Evolutionary conservation across 2,329 filamentous ascomycete species (phyloP), one percentile per base, ranked within the genome.

Genomic region (Tricladium varicosporioides): DNA sequence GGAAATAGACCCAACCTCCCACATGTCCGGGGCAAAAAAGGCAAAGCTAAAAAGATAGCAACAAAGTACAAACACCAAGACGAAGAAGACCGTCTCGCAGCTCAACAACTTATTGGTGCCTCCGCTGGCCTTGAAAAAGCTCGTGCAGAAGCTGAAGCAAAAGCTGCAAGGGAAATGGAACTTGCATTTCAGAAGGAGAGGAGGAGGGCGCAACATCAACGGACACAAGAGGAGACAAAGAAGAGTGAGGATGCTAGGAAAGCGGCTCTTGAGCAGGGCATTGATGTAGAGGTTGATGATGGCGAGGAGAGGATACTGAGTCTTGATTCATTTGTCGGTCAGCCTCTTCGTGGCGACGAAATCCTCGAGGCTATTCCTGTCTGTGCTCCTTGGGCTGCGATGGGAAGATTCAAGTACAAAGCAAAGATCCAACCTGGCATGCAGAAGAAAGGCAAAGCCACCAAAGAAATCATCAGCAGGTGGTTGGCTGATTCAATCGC

Each of bases 31-130:
- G 91, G 92, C 31, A 91, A 95, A 71, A 85, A 84, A 57, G 82
- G 81, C 58, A 96, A 96, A 71, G 86, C 87, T 45, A 96, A 95
- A 77, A 96, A 94, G 72, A 86, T 91, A 1, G 91, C 91, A 2
- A 78, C 84, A 57, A 97, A 96, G 71, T 99, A 99, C 75, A 93
- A 89, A 47, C 79, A 95, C 65, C 94, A 97, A 78, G 93, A 97
- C 66, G 92, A 96, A 54, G 93, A 96, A 73, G 94, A 99, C 68
- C 90, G 92, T 11, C 83, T 82, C 5, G 82, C 92, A 0, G 91
- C 92, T 32, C 88, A 97, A 73, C 81, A 86, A 19, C 80, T 97
- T n/a, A 85, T 96, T n/a, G 94, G 94, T 42, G 87, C 90, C 1
- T 77, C 81, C 58, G 80, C 81, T 0, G 87, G 87, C 1, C 81